phyloP scores from a whole-genome alignment of 768 basidiomycete genomes.

The Calocybe cyanea region DNA sequence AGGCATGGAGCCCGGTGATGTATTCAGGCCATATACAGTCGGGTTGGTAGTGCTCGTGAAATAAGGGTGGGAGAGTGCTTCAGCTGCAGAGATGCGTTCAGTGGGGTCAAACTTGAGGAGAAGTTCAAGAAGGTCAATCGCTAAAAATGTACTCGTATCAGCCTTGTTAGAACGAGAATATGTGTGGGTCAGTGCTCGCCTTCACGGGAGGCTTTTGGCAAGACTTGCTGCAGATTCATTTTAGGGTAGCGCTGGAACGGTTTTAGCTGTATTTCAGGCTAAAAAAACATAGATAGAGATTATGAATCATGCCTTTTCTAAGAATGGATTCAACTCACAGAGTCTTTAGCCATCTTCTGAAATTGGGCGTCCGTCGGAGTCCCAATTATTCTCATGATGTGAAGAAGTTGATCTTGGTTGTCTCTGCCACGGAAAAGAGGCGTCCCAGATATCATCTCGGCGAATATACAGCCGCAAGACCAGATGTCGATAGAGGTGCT shows the following conservation, averaged over 20 bases:
- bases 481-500: conserved; percentile 98
- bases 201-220: conserved; percentile 83
- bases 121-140: conserved; percentile 90
- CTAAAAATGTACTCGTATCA: conserved; percentile 31
- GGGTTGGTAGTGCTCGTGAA: conserved; percentile 59
- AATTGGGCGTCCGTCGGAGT: conserved; percentile 89
- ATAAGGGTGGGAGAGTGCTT: conserved; percentile 90
- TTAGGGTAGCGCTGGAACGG: conserved; percentile 86
- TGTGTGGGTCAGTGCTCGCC: conserved; percentile 36
- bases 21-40: conserved; percentile 37
- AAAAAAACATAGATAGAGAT: conserved; percentile 9
- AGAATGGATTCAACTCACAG: conserved; percentile 46
- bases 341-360: conserved; percentile 85
- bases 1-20: conserved; percentile 55
- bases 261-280: conserved; percentile 84
- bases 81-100: conserved; percentile 85
- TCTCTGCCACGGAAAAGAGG: conserved; percentile 96
- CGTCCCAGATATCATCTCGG: conserved; percentile 98
- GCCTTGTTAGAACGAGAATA: no score
- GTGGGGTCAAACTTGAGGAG: conserved; percentile 95
- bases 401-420: conserved; percentile 95
- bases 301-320: background rate
- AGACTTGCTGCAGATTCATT: conserved; percentile 73
- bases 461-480: conserved; percentile 99
- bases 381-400: conserved; percentile 96